Evolutionary conservation across 2,329 filamentous ascomycete genomes (phyloP).

Genomic region (Coleophoma cylindrospora): DNA sequence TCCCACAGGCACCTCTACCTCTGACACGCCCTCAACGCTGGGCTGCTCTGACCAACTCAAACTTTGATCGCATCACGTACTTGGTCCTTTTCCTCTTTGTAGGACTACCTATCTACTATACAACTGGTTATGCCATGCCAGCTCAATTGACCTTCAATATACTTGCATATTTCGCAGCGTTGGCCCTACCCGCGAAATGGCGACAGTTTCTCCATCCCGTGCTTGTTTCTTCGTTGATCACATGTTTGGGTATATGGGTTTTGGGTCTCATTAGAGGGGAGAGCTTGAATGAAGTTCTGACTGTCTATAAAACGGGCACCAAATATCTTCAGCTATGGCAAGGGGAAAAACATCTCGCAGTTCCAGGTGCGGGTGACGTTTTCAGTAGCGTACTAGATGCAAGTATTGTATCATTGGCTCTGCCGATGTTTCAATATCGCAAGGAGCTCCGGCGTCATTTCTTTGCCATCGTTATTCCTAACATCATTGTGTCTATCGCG

Average conservation of each 20-base stretch:
- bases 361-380: constrained; percentile 52
- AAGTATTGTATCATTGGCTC: constrained; percentile 51
- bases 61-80: constrained; percentile 43
- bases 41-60: constrained; percentile 39
- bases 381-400: constrained; percentile 51
- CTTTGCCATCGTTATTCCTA: constrained; percentile 47
- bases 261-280: constrained; percentile 41
- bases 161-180: constrained; percentile 45
- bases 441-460: constrained; percentile 49
- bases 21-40: constrained; percentile 43
- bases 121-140: constrained; percentile 43
- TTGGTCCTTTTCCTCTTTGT: constrained; percentile 39
- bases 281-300: constrained; percentile 34
- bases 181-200: constrained; percentile 42
- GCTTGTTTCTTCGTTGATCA: constrained; percentile 47
- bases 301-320: constrained; percentile 44
- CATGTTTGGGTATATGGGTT: constrained; percentile 47
- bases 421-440: constrained; percentile 58
- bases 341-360: constrained; percentile 20
- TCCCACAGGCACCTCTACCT: constrained; percentile 35
- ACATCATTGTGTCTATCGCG: constrained; percentile 42
- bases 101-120: constrained; percentile 51
- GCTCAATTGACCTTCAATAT: constrained; percentile 40
- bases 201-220: constrained; percentile 52
- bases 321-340: constrained; percentile 49